Percentiles rank a stretch among this genome's conserved stretches.
phyloP scores from a whole-genome alignment of 148 eudicot genomes.

The Silene latifolia region DNA sequence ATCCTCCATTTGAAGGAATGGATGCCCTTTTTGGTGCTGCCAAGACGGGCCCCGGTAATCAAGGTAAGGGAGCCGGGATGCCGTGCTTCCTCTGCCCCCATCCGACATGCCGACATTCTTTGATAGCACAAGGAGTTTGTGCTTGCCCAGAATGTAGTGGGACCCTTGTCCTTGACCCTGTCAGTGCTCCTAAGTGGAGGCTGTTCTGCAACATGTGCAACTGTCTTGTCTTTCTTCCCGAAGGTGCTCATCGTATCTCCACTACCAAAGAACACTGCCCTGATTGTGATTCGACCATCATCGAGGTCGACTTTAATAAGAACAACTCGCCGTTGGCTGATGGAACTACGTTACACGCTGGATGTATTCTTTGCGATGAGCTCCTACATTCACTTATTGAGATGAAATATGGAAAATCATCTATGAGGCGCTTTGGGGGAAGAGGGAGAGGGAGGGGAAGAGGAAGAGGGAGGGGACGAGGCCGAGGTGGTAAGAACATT shows the following conservation, averaged over 20 bases:
- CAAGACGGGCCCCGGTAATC: slow-evolving; percentile 50
- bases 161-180: slow-evolving; percentile 85
- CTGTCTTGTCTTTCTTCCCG: slow-evolving; percentile 78
- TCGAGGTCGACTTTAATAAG: slow-evolving; percentile 88
- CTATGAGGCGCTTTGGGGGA: slow-evolving; percentile 43
- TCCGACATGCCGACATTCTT: slow-evolving; percentile 80
- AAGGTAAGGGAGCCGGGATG: slow-evolving; percentile 94
- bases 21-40: slow-evolving; percentile 58
- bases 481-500: slow-evolving; percentile 56
- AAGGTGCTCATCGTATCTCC: slow-evolving; percentile 87
- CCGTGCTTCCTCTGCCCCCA: slow-evolving; percentile 94
- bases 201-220: slow-evolving; percentile 87
- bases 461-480: slow-evolving; percentile 55
- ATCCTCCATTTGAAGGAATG: slow-evolving; percentile 89
- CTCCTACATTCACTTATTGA: slow-evolving; percentile 73
- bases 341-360: slow-evolving; percentile 68
- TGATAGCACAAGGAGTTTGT: slow-evolving; percentile 84
- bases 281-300: slow-evolving; percentile 75
- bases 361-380: slow-evolving; percentile 90
- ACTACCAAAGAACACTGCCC: slow-evolving; percentile 72
- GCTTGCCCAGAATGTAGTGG: slow-evolving; percentile 95
- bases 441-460: slow-evolving; percentile 72
- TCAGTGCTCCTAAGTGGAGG: slow-evolving; percentile 96
- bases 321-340: slow-evolving; percentile 76
- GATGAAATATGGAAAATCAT: slow-evolving; percentile 88